These are phyloP conservation scores for Murraya koenigii DNA, from an alignment of 345 rosid genomes.

Conservation along the genomic window DNA sequence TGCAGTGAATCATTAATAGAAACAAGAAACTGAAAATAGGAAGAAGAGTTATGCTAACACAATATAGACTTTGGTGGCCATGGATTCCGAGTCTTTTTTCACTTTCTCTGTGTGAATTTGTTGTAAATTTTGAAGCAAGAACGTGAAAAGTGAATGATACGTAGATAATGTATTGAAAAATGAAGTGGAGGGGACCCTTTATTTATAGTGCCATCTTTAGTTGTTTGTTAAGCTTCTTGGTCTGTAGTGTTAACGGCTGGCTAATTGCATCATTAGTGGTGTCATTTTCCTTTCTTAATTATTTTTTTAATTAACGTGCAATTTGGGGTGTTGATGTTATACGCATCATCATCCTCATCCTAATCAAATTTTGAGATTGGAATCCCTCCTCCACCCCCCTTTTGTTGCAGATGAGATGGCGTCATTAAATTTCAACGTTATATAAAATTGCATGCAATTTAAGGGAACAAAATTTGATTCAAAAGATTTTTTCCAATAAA, in stretches of 20 bases:
- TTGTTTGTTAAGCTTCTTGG: background rate
- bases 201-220: constrained; percentile 25
- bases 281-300: background rate
- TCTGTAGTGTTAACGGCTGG: constrained; percentile 7
- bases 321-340: constrained; percentile 2
- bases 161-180: constrained; percentile 9
- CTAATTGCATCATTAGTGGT: constrained; percentile 17
- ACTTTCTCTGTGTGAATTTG: too few species aligned
- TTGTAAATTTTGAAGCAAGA: background rate
- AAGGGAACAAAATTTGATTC: too few species aligned
- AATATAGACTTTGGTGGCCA: constrained; percentile 60
- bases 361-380: background rate
- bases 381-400: too few species aligned
- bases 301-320: background rate
- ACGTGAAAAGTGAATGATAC: background rate
- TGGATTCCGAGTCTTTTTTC: constrained; percentile 21
- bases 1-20: background rate
- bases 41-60: constrained; percentile 35
- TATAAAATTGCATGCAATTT: background rate
- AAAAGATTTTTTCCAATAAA: too few species aligned
- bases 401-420: background rate
- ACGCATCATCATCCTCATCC: background rate
- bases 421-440: background rate
- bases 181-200: constrained; percentile 14
- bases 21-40: background rate